phyloP scores from a whole-genome alignment of 1,284 basidiomycete species.

The Malassezia equina region DNA sequence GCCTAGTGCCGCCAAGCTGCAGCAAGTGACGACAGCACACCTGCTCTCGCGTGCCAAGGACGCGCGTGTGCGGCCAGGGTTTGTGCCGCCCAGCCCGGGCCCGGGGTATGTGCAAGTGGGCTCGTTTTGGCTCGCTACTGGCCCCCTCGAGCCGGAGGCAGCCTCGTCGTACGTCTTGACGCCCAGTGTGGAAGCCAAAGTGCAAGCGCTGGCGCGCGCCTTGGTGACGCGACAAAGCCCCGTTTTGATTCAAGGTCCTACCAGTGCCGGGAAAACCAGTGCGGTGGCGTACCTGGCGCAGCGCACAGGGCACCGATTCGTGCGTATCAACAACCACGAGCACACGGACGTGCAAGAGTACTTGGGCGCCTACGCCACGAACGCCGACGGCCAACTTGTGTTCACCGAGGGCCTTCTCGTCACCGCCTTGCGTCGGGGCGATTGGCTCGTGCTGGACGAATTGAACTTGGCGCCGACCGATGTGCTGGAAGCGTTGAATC shows the following conservation, averaged over 20 bases:
- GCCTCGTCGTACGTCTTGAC: constrained; percentile 81
- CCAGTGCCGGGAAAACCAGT: constrained; percentile 93
- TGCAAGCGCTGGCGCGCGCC: constrained; percentile 82
- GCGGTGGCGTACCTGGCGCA: constrained; percentile 90
- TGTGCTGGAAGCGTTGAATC: constrained; percentile 92
- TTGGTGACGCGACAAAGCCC: constrained; percentile 81
- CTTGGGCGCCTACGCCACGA: constrained; percentile 89
- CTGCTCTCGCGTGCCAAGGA: constrained; percentile 77
- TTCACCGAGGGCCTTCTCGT: constrained; percentile 87
- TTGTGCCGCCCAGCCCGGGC: constrained; percentile 32
- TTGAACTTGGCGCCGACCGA: constrained; percentile 95
- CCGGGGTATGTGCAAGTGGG: constrained; percentile 62
- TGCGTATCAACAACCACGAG: constrained; percentile 99
- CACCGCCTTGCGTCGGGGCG: constrained; percentile 76
- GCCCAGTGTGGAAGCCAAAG: constrained; percentile 87
- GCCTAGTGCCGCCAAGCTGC: constrained; percentile 63
- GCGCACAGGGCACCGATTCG: constrained; percentile 85
- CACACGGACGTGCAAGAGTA: constrained; percentile 98
- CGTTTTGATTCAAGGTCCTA: constrained; percentile 93
- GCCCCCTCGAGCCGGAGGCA: constrained; percentile 55
- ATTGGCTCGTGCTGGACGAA: constrained; percentile 98
- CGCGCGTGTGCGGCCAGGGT: constrained; percentile 27
- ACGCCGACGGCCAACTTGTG: constrained; percentile 77
- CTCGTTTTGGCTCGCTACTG: constrained; percentile 78
- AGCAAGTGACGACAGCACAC: constrained; percentile 53